A percentile compares a stretch with the other conserved stretches of the same genome.
Evolutionary conservation across 2,329 filamentous ascomycete genomes (phyloP).

Genomic region (Trichothecium sympodiale): DNA sequence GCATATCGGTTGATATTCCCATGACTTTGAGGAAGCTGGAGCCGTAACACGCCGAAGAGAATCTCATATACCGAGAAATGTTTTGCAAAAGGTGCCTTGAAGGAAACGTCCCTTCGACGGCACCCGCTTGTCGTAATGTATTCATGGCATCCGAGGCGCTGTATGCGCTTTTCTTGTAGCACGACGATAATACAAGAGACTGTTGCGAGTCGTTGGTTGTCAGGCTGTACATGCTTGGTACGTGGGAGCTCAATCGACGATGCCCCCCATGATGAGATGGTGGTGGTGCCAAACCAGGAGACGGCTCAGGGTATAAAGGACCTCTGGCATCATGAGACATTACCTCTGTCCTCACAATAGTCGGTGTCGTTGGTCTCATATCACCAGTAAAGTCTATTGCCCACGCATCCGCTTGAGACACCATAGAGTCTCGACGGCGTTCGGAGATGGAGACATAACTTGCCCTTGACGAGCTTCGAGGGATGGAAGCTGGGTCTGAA

Average conservation of each 20-base stretch:
- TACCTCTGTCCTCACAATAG: conserved; percentile 14
- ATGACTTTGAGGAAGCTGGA: conserved; percentile 51
- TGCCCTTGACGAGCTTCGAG: conserved; percentile 31
- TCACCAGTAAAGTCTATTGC: conserved; percentile 36
- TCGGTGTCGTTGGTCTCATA: conserved; percentile 33
- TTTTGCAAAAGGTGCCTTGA: conserved; percentile 48
- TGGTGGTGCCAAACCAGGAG: neutral
- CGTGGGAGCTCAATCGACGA: conserved; percentile 18
- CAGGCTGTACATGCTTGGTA: conserved; percentile 50
- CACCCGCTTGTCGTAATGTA: conserved; percentile 38
- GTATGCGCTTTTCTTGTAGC: conserved; percentile 36
- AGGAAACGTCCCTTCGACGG: conserved; percentile 48
- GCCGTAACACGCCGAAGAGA: conserved; percentile 56
- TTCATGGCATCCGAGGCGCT: conserved; percentile 35
- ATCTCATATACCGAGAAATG: conserved; percentile 54
- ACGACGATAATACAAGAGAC: conserved; percentile 39
- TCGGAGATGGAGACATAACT: conserved; percentile 42
- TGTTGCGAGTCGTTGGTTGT: conserved; percentile 43
- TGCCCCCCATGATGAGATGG: conserved; percentile 8
- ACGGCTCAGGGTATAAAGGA: neutral
- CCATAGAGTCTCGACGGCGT: conserved; percentile 38
- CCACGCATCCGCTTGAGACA: conserved; percentile 45
- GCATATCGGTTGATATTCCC: conserved; percentile 45
- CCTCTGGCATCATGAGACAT: conserved; percentile 11
- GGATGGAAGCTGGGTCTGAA: conserved; percentile 15